A percentile compares a stretch with the other conserved stretches of the same genome.
Evolutionary conservation across 257 asterid species (phyloP).

Genomic region (Scutellaria baicalensis): DNA sequence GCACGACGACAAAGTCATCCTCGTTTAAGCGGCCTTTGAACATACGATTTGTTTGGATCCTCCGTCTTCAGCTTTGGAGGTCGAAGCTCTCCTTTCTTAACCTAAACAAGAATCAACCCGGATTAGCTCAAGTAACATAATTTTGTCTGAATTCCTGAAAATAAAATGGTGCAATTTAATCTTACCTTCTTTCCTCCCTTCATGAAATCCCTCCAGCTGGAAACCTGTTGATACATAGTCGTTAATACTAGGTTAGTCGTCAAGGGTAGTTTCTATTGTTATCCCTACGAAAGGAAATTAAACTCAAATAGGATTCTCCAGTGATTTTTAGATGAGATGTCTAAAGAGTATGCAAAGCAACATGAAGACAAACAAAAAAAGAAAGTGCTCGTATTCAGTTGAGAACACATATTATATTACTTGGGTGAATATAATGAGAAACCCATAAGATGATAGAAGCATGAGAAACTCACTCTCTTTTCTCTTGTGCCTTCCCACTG

Average conservation of each 20-base stretch:
- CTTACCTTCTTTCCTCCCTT: conserved; percentile 95
- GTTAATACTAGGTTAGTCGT: not conserved
- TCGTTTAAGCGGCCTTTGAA: conserved; percentile 89
- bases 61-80: conserved; percentile 99
- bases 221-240: conserved; percentile 44
- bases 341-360: not conserved
- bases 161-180: not conserved
- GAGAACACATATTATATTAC: not conserved
- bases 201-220: conserved; percentile 99
- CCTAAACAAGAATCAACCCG: conserved; percentile 29
- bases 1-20: conserved; percentile 21
- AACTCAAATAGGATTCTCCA: not conserved
- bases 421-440: not conserved
- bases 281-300: not conserved
- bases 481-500: conserved; percentile 99
- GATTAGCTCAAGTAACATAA: not conserved
- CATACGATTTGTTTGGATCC: conserved; percentile 98
- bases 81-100: conserved; percentile 89
- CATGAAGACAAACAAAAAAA: not conserved
- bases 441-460: not conserved
- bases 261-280: not conserved
- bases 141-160: not conserved
- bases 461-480: conserved; percentile 57
- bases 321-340: not conserved
- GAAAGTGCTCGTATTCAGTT: not conserved